Conservation (phyloP, 768 basidiomycete genomes). For the Lyophyllum semitale region DNA sequence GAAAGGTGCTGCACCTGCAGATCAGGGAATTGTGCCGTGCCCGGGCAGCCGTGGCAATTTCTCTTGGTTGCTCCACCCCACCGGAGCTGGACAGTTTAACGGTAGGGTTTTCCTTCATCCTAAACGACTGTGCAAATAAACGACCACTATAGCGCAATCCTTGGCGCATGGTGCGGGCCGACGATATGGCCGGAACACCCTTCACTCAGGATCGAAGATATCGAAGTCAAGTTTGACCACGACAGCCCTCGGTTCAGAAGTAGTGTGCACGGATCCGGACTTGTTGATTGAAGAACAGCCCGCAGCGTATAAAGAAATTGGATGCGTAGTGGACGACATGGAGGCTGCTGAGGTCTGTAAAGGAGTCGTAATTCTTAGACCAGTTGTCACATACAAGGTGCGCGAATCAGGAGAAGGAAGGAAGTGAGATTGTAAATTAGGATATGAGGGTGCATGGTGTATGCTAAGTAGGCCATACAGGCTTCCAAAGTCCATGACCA, state of each 20-base stretch:
- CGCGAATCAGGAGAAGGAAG: conserved; percentile 19
- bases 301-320: conserved; percentile 39
- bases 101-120: conserved; percentile 15
- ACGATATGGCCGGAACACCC: conserved; percentile 30
- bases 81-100: conserved; percentile 35
- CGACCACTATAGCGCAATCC: conserved; percentile 27
- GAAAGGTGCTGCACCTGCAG: conserved; percentile 40
- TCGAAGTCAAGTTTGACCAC: conserved; percentile 29
- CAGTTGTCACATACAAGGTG: conserved; percentile 40
- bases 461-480: not conserved
- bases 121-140: not conserved
- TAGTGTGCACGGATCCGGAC: conserved; percentile 35
- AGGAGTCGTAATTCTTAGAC: conserved; percentile 31
- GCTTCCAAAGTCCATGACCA: not conserved
- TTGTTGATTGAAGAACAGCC: conserved; percentile 40
- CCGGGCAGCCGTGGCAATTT: conserved; percentile 41
- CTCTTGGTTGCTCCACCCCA: conserved; percentile 34
- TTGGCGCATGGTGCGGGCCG: conserved; percentile 42
- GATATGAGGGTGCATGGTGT: conserved; percentile 14
- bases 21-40: conserved; percentile 34
- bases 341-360: conserved; percentile 27
- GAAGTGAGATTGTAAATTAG: conserved; percentile 12
- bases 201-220: conserved; percentile 31
- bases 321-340: conserved; percentile 37
- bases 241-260: conserved; percentile 35